phyloP scores from a whole-genome alignment of 2,329 filamentous ascomycete genomes.

The Neurospora crassa region DNA sequence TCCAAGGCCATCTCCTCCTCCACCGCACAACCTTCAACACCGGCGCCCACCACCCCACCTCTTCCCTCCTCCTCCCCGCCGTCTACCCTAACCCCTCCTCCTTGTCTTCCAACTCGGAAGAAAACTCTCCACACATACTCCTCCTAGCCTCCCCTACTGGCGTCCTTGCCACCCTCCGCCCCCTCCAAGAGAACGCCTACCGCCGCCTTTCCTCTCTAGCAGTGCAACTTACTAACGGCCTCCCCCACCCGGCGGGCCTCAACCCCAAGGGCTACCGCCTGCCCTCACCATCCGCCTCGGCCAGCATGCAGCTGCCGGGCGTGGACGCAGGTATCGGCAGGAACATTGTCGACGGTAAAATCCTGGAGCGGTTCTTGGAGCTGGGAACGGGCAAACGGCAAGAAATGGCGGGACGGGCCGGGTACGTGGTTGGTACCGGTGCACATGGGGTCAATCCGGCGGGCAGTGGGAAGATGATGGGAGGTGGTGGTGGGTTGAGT shows the following conservation, averaged over 20 bases:
- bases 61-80: conserved; percentile 64
- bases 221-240: conserved; percentile 65
- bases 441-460: neutral
- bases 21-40: conserved; percentile 83
- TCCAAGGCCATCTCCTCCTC: conserved; percentile 78
- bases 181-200: conserved; percentile 71
- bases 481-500: neutral
- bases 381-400: conserved; percentile 59
- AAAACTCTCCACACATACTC: conserved; percentile 35
- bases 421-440: conserved; percentile 44
- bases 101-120: conserved; percentile 19
- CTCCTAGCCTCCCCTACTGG: conserved; percentile 70
- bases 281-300: conserved; percentile 24
- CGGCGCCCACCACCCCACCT: conserved; percentile 65
- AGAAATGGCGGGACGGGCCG: conserved; percentile 68
- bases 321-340: conserved; percentile 52
- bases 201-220: conserved; percentile 74
- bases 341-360: conserved; percentile 67
- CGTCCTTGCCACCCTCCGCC: conserved; percentile 64
- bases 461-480: neutral
- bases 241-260: conserved; percentile 68
- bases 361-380: conserved; percentile 68
- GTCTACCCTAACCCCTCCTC: conserved; percentile 27
- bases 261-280: conserved; percentile 74
- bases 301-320: conserved; percentile 31